Evolutionary conservation across 1,139 yeast genomes (phyloP), one percentile per base, ranked within the genome.

Genomic region (Blastobotrys capitulatus): DNA sequence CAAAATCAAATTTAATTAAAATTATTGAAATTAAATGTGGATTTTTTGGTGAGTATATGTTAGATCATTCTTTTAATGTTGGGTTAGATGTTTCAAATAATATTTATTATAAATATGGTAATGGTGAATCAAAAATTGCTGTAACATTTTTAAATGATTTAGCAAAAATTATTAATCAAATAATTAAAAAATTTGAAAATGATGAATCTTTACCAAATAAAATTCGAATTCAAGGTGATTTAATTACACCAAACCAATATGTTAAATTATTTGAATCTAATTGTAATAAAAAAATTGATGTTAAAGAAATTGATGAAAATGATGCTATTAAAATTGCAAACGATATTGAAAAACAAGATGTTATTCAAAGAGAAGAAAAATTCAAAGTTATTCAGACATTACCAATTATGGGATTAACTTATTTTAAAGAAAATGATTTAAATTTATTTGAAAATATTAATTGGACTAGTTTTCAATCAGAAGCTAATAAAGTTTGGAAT

Each of bases 111-210:
- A 83, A 80, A 16, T 41, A 13, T 15, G 73, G 72, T 22, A 16
- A 38, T 49, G 73, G 73, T 26, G 62, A 69, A 49, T 54, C 62
- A 31, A 56, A 60, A 51, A 54, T 77, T 45, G 62, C 70, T 20
- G 60, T 71, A 47, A 64, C 78, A 2, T 70, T 62, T 39, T 57
- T 72, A 19, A 56, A 55, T 12, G 86, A 82, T 62, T 61, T 81
- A 47, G 86, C 81, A n/a, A 68, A 70, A 32, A 58, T 68, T 2
- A 64, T 78, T 39, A 80, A 77, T 7, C 66, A 78, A 2, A 49
- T 75, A 16, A 66, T 44, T 2, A 34, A 41, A 29, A 20, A 27
- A 9, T 34, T 65, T 8, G 55, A 52, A n/a, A 16, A 10, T n/a
- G 29, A 10, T 2, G 39, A 32, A 18, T 50, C 69, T 6, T 61